phyloP scores from a whole-genome alignment of 2,329 filamentous ascomycete species.

The Cytospora piceicola region DNA sequence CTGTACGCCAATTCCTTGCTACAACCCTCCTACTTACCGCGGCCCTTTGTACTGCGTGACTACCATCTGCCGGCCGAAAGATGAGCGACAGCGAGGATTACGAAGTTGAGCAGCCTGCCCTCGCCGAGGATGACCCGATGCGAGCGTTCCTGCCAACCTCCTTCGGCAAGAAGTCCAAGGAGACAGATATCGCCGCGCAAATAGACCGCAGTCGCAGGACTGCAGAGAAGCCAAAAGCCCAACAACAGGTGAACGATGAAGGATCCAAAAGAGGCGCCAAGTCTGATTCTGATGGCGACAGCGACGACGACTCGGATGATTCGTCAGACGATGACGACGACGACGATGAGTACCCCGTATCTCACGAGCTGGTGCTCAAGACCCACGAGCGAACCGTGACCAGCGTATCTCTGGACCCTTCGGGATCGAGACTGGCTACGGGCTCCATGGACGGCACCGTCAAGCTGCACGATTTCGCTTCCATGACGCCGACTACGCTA shows the following conservation, averaged over 20 bases:
- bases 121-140: slow-evolving; percentile 70
- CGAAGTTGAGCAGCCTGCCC: slow-evolving; percentile 57
- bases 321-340: slow-evolving; percentile 72
- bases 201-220: slow-evolving; percentile 76
- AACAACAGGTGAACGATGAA: slow-evolving; percentile 38
- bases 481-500: slow-evolving; percentile 93
- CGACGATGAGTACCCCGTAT: slow-evolving; percentile 87
- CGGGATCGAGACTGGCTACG: slow-evolving; percentile 84
- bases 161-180: slow-evolving; percentile 81
- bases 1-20: background rate
- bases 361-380: slow-evolving; percentile 90
- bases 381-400: slow-evolving; percentile 90
- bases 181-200: slow-evolving; percentile 76
- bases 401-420: slow-evolving; percentile 79
- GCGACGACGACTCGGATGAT: slow-evolving; percentile 53
- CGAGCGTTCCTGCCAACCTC: slow-evolving; percentile 77
- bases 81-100: slow-evolving; percentile 67
- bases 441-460: slow-evolving; percentile 88
- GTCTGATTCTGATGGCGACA: slow-evolving; percentile 36
- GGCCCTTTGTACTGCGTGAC: background rate
- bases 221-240: slow-evolving; percentile 44
- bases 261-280: slow-evolving; percentile 33
- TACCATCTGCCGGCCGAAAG: slow-evolving; percentile 25
- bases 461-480: slow-evolving; percentile 93
- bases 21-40: background rate